These are phyloP conservation scores for Phialocephala subalpina DNA, from an alignment of 2,329 filamentous ascomycete genomes.

Conservation along the genomic window DNA sequence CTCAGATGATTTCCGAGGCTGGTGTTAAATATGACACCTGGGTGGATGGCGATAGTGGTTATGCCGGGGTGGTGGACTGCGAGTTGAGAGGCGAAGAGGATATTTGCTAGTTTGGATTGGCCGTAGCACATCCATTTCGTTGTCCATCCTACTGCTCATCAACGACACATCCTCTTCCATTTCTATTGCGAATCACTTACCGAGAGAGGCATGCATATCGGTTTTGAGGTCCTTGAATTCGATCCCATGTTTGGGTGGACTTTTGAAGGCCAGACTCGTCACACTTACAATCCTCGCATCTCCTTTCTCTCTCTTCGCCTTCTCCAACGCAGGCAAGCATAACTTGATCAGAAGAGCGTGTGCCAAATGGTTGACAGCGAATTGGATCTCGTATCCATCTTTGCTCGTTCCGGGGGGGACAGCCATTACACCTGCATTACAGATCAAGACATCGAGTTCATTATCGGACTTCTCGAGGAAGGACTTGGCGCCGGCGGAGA, in stretches of 20 bases:
- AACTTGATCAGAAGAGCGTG: slow-evolving; percentile 47
- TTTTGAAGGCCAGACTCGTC: neutral
- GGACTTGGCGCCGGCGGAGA: slow-evolving; percentile 49
- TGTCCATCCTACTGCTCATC: neutral
- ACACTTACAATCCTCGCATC: slow-evolving; percentile 29
- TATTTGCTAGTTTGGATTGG: slow-evolving; percentile 57
- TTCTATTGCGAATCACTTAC: neutral
- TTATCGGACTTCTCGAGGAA: slow-evolving; percentile 47
- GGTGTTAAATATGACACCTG: slow-evolving; percentile 41
- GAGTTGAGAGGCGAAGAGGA: slow-evolving; percentile 52
- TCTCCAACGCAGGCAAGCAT: slow-evolving; percentile 51
- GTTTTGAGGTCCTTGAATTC: slow-evolving; percentile 35
- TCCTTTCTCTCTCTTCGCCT: slow-evolving; percentile 17
- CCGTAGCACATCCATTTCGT: slow-evolving; percentile 38
- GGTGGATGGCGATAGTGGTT: slow-evolving; percentile 49
- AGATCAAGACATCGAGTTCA: slow-evolving; percentile 53
- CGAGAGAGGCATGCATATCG: neutral
- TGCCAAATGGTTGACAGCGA: slow-evolving; percentile 39
- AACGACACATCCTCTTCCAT: neutral
- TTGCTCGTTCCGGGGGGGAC: slow-evolving; percentile 46
- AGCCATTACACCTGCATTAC: slow-evolving; percentile 55
- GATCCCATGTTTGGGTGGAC: slow-evolving; percentile 33
- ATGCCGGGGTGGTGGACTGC: slow-evolving; percentile 49
- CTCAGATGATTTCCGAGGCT: neutral
- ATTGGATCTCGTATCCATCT: slow-evolving; percentile 57